A percentile compares a stretch with the other conserved stretches of the same genome.
These are phyloP conservation scores for Fusarium sp. DNA, from an alignment of 2,329 filamentous ascomycete species.

Conservation along the genomic window DNA sequence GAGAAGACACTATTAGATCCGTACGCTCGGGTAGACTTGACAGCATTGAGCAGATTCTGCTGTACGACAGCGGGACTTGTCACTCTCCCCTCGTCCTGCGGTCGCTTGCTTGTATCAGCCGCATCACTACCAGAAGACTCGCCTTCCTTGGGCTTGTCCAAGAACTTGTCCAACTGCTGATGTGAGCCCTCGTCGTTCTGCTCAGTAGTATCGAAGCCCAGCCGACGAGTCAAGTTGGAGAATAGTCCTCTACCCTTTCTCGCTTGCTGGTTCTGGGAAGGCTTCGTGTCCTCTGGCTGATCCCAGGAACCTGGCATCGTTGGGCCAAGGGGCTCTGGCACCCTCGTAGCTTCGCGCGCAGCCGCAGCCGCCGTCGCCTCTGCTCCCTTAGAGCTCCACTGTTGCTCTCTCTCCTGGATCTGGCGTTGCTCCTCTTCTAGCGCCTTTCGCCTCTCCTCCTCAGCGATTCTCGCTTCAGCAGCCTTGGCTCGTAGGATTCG, in stretches of 20 bases:
- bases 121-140: conserved; percentile 28
- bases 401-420: conserved; percentile 67
- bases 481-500: conserved; percentile 90
- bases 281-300: conserved; percentile 65
- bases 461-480: conserved; percentile 87
- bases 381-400: conserved; percentile 51
- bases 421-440: conserved; percentile 78
- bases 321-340: conserved; percentile 55
- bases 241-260: conserved; percentile 71
- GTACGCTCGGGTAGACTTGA: conserved; percentile 81
- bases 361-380: conserved; percentile 54
- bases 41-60: conserved; percentile 80
- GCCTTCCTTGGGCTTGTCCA: conserved; percentile 49
- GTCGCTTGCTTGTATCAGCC: conserved; percentile 24
- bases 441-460: conserved; percentile 81
- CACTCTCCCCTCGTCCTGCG: conserved; percentile 62
- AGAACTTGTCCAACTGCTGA: conserved; percentile 57
- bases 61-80: conserved; percentile 72
- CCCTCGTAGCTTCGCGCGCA: conserved; percentile 53
- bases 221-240: conserved; percentile 73
- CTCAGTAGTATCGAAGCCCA: conserved; percentile 72
- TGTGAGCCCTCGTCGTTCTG: conserved; percentile 56
- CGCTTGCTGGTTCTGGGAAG: conserved; percentile 48
- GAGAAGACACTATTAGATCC: conserved; percentile 80
- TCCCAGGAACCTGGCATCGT: conserved; percentile 83